phyloP scores from a whole-genome alignment of 1,139 yeast species.

The Kazachstania sp. region DNA sequence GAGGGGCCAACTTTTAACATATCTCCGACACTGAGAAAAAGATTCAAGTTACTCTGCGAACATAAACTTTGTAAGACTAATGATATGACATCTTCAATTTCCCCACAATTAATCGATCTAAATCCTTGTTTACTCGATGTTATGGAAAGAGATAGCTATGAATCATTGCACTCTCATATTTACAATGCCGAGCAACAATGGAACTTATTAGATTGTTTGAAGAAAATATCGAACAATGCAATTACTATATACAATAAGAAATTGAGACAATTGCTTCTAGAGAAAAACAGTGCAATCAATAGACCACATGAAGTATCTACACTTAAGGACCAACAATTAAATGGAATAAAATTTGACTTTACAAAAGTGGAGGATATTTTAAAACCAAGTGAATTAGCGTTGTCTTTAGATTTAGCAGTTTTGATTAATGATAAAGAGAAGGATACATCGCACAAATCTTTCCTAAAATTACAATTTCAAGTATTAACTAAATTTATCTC shows the following conservation, averaged over 20 bases:
- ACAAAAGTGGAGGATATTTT: conserved; percentile 31
- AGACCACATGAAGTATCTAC: conserved; percentile 20
- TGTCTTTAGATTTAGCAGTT: conserved; percentile 30
- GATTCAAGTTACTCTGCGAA: conserved; percentile 21
- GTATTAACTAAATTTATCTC: conserved; percentile 21
- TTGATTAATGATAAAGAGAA: conserved; percentile 20
- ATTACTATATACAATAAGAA: conserved; percentile 42
- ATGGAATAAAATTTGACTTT: conserved; percentile 17
- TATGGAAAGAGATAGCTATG: conserved; percentile 6
- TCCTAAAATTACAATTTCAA: conserved; percentile 24
- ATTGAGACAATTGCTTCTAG: conserved; percentile 37
- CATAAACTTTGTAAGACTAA: conserved; percentile 19
- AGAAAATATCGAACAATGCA: conserved; percentile 31
- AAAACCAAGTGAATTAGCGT: conserved; percentile 30
- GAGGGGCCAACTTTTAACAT: conserved; percentile 27
- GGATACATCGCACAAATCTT: conserved; percentile 24
- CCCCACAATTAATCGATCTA: conserved; percentile 12
- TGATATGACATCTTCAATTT: conserved; percentile 13
- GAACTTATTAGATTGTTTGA: conserved; percentile 18
- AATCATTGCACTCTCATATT: conserved; percentile 13
- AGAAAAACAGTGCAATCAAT: conserved; percentile 29
- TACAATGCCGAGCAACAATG: conserved; percentile 24
- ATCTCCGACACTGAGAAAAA: conserved; percentile 21
- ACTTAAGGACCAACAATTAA: conserved; percentile 14
- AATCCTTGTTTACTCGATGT: conserved; percentile 13